phyloP scores from a whole-genome alignment of 1,139 yeast species.

The Hansenula lynferdii region DNA sequence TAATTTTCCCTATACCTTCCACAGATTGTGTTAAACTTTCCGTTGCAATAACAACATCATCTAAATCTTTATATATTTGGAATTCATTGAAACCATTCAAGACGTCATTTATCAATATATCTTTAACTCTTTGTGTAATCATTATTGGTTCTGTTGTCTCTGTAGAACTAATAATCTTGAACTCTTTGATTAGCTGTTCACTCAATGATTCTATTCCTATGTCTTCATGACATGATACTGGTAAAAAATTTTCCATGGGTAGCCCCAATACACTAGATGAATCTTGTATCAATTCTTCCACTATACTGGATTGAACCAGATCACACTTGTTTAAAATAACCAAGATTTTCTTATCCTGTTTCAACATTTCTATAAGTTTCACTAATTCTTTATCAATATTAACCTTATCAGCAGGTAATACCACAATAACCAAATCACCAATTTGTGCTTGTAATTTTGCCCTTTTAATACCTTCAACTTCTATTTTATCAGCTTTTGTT shows the following conservation, averaged over 20 bases:
- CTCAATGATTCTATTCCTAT: constrained; percentile 51
- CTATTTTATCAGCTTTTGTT: constrained; percentile 53
- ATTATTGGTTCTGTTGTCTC: constrained; percentile 56
- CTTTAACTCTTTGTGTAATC: constrained; percentile 72
- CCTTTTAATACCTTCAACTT: constrained; percentile 75
- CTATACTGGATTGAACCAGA: constrained; percentile 31
- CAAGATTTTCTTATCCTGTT: constrained; percentile 29
- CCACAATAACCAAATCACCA: constrained; percentile 59
- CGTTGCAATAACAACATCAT: constrained; percentile 77
- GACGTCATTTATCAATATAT: constrained; percentile 68
- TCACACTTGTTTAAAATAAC: constrained; percentile 63
- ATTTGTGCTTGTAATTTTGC: constrained; percentile 55
- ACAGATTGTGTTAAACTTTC: constrained; percentile 73
- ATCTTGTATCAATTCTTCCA: constrained; percentile 20
- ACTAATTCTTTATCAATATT: constrained; percentile 29
- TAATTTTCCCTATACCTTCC: constrained; percentile 87
- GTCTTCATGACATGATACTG: constrained; percentile 61
- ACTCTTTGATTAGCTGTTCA: constrained; percentile 32
- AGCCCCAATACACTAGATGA: constrained; percentile 24
- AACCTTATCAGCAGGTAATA: constrained; percentile 39
- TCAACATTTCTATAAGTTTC: constrained; percentile 31
- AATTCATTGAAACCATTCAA: constrained; percentile 67
- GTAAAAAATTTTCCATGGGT: constrained; percentile 29
- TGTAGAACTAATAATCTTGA: constrained; percentile 45
- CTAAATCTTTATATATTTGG: constrained; percentile 39